phyloP scores from a whole-genome alignment of 257 asterid genomes.

The Echium plantagineum region DNA sequence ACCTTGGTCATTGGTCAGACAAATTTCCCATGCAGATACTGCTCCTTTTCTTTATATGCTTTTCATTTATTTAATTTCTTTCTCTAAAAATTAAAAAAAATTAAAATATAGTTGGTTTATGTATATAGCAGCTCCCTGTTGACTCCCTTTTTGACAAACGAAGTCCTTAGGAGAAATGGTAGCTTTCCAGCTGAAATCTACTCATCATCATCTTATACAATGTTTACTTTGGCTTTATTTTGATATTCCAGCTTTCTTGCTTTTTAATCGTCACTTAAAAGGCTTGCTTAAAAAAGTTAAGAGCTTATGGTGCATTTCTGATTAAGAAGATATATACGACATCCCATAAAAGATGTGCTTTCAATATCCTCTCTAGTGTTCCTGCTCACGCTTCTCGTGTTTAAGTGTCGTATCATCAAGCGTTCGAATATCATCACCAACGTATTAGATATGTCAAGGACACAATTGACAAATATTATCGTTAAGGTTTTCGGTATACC shows the following conservation, averaged over 20 bases:
- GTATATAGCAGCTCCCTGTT: conserved; percentile 5
- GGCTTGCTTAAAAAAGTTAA: neutral
- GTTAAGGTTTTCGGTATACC: no score
- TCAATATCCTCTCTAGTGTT: neutral
- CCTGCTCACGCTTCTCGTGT: neutral
- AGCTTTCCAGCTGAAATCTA: conserved; percentile 70
- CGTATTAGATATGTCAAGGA: no score
- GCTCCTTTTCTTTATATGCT: neutral
- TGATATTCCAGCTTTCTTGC: conserved; percentile 11
- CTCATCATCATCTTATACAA: conserved; percentile 19
- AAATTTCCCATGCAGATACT: neutral
- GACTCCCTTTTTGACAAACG: conserved; percentile 11
- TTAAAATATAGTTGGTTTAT: neutral
- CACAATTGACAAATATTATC: no score
- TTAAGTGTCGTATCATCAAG: no score
- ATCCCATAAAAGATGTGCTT: conserved; percentile 5
- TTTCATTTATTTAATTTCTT: neutral
- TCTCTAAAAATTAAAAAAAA: no score
- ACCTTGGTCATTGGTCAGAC: neutral
- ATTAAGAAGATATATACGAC: conserved; percentile 22
- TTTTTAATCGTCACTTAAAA: conserved; percentile 26
- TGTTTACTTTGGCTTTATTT: conserved; percentile 20
- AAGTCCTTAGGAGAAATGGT: conserved; percentile 10
- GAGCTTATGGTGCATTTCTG: conserved; percentile 39
- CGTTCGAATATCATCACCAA: no score